Evolutionary conservation across 768 basidiomycete species (phyloP).

Genomic region (Boletus barrowsii): DNA sequence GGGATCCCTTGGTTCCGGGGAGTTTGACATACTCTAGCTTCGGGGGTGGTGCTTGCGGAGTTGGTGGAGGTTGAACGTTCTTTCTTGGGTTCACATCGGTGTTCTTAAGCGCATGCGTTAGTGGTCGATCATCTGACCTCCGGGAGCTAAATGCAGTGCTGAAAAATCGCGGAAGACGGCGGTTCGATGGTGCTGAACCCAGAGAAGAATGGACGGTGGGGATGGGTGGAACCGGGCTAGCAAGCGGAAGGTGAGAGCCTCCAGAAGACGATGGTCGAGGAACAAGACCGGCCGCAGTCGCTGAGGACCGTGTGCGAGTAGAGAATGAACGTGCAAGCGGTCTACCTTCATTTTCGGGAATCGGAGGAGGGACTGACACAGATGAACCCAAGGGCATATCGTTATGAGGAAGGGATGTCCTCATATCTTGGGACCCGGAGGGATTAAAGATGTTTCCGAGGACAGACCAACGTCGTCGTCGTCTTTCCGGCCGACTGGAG

Average conservation of each 20-base stretch:
- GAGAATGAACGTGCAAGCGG: conserved; percentile 29
- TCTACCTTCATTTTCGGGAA: conserved; percentile 16
- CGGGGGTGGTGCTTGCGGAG: conserved; percentile 63
- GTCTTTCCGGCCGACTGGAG: conserved; percentile 35
- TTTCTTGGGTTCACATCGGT: conserved; percentile 41
- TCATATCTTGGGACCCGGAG: conserved; percentile 22
- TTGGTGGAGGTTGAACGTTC: conserved; percentile 31
- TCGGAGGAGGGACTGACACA: conserved; percentile 15
- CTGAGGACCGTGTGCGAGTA: conserved; percentile 13
- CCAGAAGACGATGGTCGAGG: conserved; percentile 37
- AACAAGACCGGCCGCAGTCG: conserved; percentile 10
- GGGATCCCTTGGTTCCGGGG: conserved; percentile 83
- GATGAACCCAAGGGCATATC: conserved; percentile 19
- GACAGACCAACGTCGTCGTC: conserved; percentile 74
- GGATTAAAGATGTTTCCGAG: conserved; percentile 45
- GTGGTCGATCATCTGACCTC: conserved; percentile 54
- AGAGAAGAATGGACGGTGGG: conserved; percentile 31
- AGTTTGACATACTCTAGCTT: conserved; percentile 92
- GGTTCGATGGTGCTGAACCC: conserved; percentile 42
- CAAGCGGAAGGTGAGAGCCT: conserved; percentile 23
- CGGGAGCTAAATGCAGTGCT: conserved; percentile 59
- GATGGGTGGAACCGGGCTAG: conserved; percentile 16
- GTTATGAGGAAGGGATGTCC: conserved; percentile 26
- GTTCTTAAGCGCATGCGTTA: conserved; percentile 34
- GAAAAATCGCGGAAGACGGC: conserved; percentile 71